A percentile compares a stretch with the other conserved stretches of the same genome.
Conservation (phyloP, 805 yeast genomes). For the Nakazawaea peltata region DNA sequence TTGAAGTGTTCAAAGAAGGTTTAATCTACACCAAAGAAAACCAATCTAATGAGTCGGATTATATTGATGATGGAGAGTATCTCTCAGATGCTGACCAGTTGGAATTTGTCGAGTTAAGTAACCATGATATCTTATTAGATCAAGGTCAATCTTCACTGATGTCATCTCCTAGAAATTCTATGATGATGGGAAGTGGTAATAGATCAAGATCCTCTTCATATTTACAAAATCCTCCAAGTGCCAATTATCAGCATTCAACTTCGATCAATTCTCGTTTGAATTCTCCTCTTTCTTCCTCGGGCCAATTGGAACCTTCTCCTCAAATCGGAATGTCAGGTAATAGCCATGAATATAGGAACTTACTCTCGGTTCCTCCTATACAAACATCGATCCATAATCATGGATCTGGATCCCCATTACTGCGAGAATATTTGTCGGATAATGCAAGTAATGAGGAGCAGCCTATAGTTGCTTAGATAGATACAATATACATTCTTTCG, state of each 20-base stretch:
- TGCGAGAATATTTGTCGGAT: slow-evolving; percentile 4
- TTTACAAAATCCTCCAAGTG: slow-evolving; percentile 4
- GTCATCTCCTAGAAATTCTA: slow-evolving; percentile 7
- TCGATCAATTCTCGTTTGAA: slow-evolving; percentile 37
- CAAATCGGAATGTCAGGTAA: not conserved
- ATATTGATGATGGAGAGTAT: slow-evolving; percentile 14
- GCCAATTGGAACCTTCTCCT: slow-evolving; percentile 10
- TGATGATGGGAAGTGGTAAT: too few relatives aligned
- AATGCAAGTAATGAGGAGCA: not conserved
- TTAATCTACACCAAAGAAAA: slow-evolving; percentile 20
- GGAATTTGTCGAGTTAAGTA: slow-evolving; percentile 8
- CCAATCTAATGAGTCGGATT: slow-evolving; percentile 14
- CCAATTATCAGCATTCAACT: slow-evolving; percentile 18
- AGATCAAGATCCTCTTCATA: slow-evolving; percentile 8
- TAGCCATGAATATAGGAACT: slow-evolving; percentile 4
- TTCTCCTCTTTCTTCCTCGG: slow-evolving; percentile 14
- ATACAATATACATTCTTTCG: too few relatives aligned
- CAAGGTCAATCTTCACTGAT: too few relatives aligned
- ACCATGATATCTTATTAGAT: not conserved
- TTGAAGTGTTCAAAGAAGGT: slow-evolving; percentile 23
- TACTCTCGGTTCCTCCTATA: not conserved
- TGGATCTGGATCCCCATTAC: slow-evolving; percentile 1
- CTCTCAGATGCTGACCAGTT: slow-evolving; percentile 13
- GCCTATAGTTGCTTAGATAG: too few relatives aligned
- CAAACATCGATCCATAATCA: too few relatives aligned